phyloP scores from a whole-genome alignment of 2,329 filamentous ascomycete genomes.

The Stagonosporopsis rhizophila region DNA sequence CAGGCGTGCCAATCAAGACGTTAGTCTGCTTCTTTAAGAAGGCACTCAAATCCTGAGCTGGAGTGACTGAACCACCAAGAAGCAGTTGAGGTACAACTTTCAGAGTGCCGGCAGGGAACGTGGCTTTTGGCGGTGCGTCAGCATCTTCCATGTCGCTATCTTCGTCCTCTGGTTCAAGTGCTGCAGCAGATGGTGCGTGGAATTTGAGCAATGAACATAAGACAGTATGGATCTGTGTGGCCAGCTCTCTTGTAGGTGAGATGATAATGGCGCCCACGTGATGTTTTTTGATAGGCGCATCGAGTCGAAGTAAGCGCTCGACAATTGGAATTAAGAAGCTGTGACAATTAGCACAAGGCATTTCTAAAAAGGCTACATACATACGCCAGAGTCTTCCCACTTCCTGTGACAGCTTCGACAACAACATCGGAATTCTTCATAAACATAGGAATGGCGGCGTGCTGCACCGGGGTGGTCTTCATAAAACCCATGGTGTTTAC shows the following conservation, averaged over 20 bases:
- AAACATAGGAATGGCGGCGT: slow-evolving; percentile 86
- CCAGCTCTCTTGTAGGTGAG: slow-evolving; percentile 90
- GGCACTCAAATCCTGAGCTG: slow-evolving; percentile 83
- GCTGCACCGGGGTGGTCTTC: slow-evolving; percentile 93
- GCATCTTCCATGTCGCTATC: slow-evolving; percentile 52
- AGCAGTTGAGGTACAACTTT: slow-evolving; percentile 79
- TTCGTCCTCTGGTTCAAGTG: slow-evolving; percentile 62
- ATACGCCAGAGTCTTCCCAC: slow-evolving; percentile 45
- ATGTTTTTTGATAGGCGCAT: slow-evolving; percentile 85
- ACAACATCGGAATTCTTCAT: slow-evolving; percentile 91
- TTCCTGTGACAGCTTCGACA: slow-evolving; percentile 69
- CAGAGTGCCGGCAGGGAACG: slow-evolving; percentile 56
- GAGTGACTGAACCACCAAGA: slow-evolving; percentile 79
- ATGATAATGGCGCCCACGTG: slow-evolving; percentile 91
- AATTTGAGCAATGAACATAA: slow-evolving; percentile 79
- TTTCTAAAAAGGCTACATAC: slow-evolving; percentile 2
- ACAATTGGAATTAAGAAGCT: slow-evolving; percentile 81
- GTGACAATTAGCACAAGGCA: not conserved
- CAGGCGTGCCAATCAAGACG: slow-evolving; percentile 87
- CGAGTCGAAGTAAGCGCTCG: slow-evolving; percentile 78
- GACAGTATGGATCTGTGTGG: slow-evolving; percentile 86
- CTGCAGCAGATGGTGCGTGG: slow-evolving; percentile 77
- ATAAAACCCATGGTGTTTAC: slow-evolving; percentile 83
- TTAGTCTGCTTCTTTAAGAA: slow-evolving; percentile 89
- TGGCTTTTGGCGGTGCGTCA: slow-evolving; percentile 46